Evolutionary conservation across 306 rosid species (phyloP), one percentile per base, ranked within the genome.

Genomic region (Sicyos baderoa): DNA sequence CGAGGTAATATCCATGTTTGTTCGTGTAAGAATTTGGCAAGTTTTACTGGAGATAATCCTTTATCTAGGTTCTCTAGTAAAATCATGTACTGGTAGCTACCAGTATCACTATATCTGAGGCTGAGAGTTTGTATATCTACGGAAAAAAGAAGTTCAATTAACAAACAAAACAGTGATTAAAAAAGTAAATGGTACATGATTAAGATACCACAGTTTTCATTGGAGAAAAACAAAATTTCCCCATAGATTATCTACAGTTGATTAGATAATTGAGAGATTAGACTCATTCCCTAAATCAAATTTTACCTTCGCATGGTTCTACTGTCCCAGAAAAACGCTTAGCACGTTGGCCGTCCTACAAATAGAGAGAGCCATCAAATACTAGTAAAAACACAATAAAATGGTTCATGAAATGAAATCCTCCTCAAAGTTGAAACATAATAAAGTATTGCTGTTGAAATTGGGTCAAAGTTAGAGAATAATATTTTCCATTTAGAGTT

Each of bases 1-100:
- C 44, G 80, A 72, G 89, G 79, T 17, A 75, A 72, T 60, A 92
- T 60, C 9, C 72, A 73, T 67, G 87, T 75, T 66, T 83, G 80
- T 37, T 47, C 68, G 0, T 35, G 55, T n/a, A 92, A 60, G 83
- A 89, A 89, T 27, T 89, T 83, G 53, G 53, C 74, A 21, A 89
- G 55, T 17, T 79, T 74, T 59, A 50, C 64, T 18, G 91, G 82
- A 56, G 81, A 67, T 35, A 81, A 45, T 5, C 73, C 81, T 67
- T 73, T 89, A 70, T 86, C 92, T 9, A 92, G 79, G 82, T 92
- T 92, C 29, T 80, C 96, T 45, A 92, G 29, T 71, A 87, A 58
- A 48, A 92, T 77, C 86, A 86, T 59, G 54, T 70, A 83, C 21
- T 64, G 44, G 2, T 59, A 77, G 54, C 89, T 92, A 66, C 84